Conservation (phyloP, 306 rosid species). For the Chamaecrista fasciculata region DNA sequence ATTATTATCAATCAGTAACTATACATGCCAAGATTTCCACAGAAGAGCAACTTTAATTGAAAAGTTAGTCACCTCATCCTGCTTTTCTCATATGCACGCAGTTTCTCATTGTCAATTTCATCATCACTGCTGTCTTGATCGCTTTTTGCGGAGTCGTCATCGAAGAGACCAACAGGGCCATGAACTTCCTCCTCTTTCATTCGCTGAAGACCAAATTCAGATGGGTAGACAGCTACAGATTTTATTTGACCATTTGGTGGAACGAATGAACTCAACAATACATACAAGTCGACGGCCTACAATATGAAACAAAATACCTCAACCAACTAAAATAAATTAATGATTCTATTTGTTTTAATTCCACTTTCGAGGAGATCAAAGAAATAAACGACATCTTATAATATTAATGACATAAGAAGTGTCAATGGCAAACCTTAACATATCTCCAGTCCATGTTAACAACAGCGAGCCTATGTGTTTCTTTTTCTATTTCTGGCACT, state of each 20-base stretch:
- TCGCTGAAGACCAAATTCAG: slow-evolving; percentile 90
- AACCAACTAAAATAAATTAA: slow-evolving; percentile 11
- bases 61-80: slow-evolving; percentile 58
- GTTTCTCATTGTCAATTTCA: slow-evolving; percentile 59
- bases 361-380: neutral
- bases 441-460: slow-evolving; percentile 91
- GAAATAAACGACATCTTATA: neutral
- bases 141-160: slow-evolving; percentile 42
- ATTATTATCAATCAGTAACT: neutral
- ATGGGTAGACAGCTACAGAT: slow-evolving; percentile 79
- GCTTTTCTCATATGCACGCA: slow-evolving; percentile 78
- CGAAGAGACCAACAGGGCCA: slow-evolving; percentile 82
- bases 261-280: slow-evolving; percentile 67
- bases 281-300: slow-evolving; percentile 80
- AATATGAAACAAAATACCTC: slow-evolving; percentile 4
- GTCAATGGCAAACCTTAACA: slow-evolving; percentile 62
- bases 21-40: slow-evolving; percentile 15
- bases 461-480: slow-evolving; percentile 29
- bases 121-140: slow-evolving; percentile 46
- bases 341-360: neutral
- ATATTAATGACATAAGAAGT: neutral
- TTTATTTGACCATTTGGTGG: slow-evolving; percentile 62
- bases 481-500: neutral
- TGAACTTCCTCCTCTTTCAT: slow-evolving; percentile 81
- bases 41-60: neutral